phyloP scores from a whole-genome alignment of 2,329 filamentous ascomycete species.

The Talaromyces sp. region DNA sequence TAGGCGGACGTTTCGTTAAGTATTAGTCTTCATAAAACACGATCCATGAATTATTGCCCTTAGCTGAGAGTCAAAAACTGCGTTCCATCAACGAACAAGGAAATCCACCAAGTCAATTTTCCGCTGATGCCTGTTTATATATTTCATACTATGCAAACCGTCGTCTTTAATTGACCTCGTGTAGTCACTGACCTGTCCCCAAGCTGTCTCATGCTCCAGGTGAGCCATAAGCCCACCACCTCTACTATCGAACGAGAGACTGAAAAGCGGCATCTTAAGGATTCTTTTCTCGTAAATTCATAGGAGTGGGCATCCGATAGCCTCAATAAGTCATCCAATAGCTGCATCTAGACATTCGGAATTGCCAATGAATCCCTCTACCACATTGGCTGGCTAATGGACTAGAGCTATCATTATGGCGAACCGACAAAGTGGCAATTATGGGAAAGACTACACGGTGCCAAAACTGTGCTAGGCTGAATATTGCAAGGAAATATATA shows the following conservation, averaged over 20 bases:
- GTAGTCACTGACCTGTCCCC: too few relatives aligned
- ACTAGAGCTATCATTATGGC: not conserved
- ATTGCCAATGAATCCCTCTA: not conserved
- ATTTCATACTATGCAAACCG: too few relatives aligned
- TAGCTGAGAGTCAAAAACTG: too few relatives aligned
- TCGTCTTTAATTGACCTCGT: too few relatives aligned
- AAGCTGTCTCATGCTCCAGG: too few relatives aligned
- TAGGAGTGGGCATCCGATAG: not conserved
- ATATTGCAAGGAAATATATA: not conserved
- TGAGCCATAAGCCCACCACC: not conserved
- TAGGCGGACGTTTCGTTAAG: too few relatives aligned
- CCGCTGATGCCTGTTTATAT: too few relatives aligned
- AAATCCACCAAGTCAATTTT: too few relatives aligned
- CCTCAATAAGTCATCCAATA: not conserved
- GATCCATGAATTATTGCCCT: too few relatives aligned
- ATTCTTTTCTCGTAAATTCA: not conserved
- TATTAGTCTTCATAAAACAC: too few relatives aligned
- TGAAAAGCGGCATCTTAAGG: not conserved
- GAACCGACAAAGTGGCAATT: not conserved
- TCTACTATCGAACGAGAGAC: not conserved
- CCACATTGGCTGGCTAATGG: not conserved
- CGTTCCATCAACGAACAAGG: too few relatives aligned
- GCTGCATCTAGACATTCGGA: not conserved
- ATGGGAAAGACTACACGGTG: not conserved
- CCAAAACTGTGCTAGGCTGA: not conserved